Base-by-base conservation (phyloP, 768 basidiomycete species). In the Solioccasus polychromus region DNA sequence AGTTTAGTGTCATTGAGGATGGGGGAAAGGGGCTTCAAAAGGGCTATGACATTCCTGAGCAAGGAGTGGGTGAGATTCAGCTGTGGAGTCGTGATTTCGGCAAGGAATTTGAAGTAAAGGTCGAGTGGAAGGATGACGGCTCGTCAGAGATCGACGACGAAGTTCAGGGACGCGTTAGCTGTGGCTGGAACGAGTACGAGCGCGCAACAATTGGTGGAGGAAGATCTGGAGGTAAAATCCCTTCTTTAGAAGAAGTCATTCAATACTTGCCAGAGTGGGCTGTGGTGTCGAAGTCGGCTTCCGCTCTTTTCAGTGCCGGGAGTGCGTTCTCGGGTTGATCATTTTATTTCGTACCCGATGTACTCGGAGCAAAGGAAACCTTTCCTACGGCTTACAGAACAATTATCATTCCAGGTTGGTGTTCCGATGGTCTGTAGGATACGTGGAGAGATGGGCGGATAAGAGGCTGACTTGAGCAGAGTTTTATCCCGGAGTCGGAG, bases 161-260 rank as follows among this genome's bases (percentile, higher is more conserved):
- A 1, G 30, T 59, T 1, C 35, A 54, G 22, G 85, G 81, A 23
- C 70, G 73, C 4, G 71, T 81, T 17, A 77, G 75, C n/a, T 85
- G 83, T 49, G 76, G 78, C 44, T 86, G 83, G 79, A 76, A 73
- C n/a, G 85, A 88, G 57, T 80, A 82, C 52, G 76, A 78, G 62
- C 77, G 77, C 54, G 80, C 60, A 32, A 75, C 71, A 50, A 60
- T 78, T 12, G 80, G 78, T 32, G 68, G 72, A 49, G 71, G 71
- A 15, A 14, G 49, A 14, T 52, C 54, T 36, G 59, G 58, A 17
- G 73, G 64, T 24, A 75, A 70, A 64, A 85, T 88, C 17, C 85
- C 86, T 5, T 85, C 85, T 3, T 69, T 78, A 35, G 84, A 88
- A 58, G 86, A 89, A 58, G 74, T 78, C 23, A 57, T 86, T 7